Evolutionary conservation across 2,329 filamentous ascomycete genomes (phyloP).

Genomic region (Fusarium haematococcum): DNA sequence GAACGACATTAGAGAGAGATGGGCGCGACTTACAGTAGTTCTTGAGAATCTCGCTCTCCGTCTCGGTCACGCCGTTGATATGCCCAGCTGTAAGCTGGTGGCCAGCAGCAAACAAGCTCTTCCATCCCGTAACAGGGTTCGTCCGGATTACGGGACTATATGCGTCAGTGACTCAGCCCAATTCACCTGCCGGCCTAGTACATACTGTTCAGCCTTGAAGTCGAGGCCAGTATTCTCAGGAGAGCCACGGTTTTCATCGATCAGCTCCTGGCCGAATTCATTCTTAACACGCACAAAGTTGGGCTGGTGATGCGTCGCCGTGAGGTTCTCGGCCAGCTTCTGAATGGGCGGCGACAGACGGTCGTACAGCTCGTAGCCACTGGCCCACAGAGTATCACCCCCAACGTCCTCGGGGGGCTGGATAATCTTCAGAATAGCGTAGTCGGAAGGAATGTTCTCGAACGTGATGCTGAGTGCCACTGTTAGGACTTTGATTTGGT

Average conservation of each 20-base stretch:
- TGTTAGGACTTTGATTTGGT: background rate
- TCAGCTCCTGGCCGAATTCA: background rate
- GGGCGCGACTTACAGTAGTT: slow-evolving; percentile 1
- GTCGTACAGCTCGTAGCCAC: slow-evolving; percentile 21
- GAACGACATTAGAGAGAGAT: background rate
- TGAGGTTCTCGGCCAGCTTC: slow-evolving; percentile 18
- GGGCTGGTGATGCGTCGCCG: slow-evolving; percentile 9
- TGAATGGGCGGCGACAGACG: slow-evolving; percentile 17
- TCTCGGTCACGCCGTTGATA: slow-evolving; percentile 12
- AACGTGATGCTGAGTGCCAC: slow-evolving; percentile 9
- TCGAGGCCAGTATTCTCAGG: slow-evolving; percentile 23
- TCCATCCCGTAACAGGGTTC: slow-evolving; percentile 29
- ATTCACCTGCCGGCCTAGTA: background rate
- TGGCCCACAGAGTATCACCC: slow-evolving; percentile 24
- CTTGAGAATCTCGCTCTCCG: slow-evolving; percentile 18
- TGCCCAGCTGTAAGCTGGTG: slow-evolving; percentile 10
- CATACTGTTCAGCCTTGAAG: slow-evolving; percentile 16
- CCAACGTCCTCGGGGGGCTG: slow-evolving; percentile 21
- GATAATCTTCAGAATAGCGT: slow-evolving; percentile 20
- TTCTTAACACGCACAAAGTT: background rate
- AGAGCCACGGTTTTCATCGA: slow-evolving; percentile 15
- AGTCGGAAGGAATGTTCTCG: slow-evolving; percentile 22
- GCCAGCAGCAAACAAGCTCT: slow-evolving; percentile 21
- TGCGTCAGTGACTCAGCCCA: background rate
- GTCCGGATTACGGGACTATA: slow-evolving; percentile 21